Evolutionary conservation across 192 early-diverging fungal genomes (phyloP), one percentile per base, ranked within the genome.

Genomic region (Rhizophagus clarus): DNA sequence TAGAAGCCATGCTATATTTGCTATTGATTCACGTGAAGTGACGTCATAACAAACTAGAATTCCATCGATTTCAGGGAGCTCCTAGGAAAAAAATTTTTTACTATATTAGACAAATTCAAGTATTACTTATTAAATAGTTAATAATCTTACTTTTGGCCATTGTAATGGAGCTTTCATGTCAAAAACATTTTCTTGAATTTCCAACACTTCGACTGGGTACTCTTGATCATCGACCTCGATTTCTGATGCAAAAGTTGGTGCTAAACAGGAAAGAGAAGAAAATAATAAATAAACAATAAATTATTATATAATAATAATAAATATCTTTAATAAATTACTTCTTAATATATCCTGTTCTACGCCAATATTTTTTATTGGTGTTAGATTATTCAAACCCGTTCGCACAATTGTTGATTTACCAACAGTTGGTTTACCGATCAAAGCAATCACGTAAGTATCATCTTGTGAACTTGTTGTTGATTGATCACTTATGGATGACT

Each of bases 311-410:
- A n/a, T 42, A 22, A 40, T 34, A 14, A 34, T 34, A 31, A 67
- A 4, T 29, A 67, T 0, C 15, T 31, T n/a, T n/a, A n/a, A n/a
- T n/a, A n/a, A n/a, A n/a, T n/a, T 69, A 69, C 67, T 34, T 34
- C 28, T 10, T 73, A 73, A 32, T 51, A 73, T 73, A 31, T 60
- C 56, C 20, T n/a, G 42, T 56, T 73, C 72, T 10, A 29, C n/a
- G n/a, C 72, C 72, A 32, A 74, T 24, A 74, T 60, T 74, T 51
- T 10, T 74, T 74, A 74, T 74, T 74, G 72, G 72, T 3, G 72
- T 15, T 11, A 74, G 22, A 56, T 74, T 74, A 28, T 60, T 49
- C 14, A 74, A 34, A 31, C 72, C 72, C 1, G 72, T 74, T 28
- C 72, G 26, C 10, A 60, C 14, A 10, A 74, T 74, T 31, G 72